A percentile compares a stretch with the other conserved stretches of the same genome.
These are phyloP conservation scores for Colletotrichum sp. DNA, from an alignment of 2,329 filamentous ascomycete genomes.

Conservation along the genomic window DNA sequence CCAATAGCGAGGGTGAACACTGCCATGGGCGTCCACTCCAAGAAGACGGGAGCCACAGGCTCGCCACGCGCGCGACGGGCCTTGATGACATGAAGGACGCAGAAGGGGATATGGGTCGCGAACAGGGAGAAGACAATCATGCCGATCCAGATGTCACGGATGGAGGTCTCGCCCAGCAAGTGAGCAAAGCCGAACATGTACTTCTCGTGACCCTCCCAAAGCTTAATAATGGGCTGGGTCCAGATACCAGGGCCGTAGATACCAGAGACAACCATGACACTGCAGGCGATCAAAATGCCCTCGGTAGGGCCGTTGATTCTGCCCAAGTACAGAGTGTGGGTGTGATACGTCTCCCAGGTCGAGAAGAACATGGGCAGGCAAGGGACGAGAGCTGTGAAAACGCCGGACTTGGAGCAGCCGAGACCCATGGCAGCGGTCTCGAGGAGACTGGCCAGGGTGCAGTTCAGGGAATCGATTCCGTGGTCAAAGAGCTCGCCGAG, in stretches of 20 bases:
- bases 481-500: constrained; percentile 98
- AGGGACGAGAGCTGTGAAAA: constrained; percentile 90
- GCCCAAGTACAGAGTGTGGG: constrained; percentile 93
- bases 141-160: constrained; percentile 88
- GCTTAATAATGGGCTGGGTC: constrained; percentile 74
- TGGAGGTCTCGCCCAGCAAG: constrained; percentile 72
- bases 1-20: constrained; percentile 78
- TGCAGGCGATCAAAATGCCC: constrained; percentile 86
- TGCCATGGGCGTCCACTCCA: constrained; percentile 92
- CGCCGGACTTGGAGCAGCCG: constrained; percentile 81
- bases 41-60: constrained; percentile 81
- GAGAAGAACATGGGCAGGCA: constrained; percentile 99
- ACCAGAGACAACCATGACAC: constrained; percentile 85
- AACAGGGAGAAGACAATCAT: constrained; percentile 71
- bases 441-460: constrained; percentile 88
- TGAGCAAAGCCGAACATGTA: constrained; percentile 58
- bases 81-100: constrained; percentile 82
- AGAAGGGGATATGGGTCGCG: constrained; percentile 82
- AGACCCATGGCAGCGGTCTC: constrained; percentile 94
- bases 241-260: constrained; percentile 89
- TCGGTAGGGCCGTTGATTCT: constrained; percentile 98
- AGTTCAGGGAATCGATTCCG: constrained; percentile 97
- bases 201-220: constrained; percentile 58
- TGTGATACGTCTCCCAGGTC: constrained; percentile 99
- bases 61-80: constrained; percentile 76